Evolutionary conservation across 2,329 filamentous ascomycete genomes (phyloP).

Genomic region (Sclerotiophoma versabilis): DNA sequence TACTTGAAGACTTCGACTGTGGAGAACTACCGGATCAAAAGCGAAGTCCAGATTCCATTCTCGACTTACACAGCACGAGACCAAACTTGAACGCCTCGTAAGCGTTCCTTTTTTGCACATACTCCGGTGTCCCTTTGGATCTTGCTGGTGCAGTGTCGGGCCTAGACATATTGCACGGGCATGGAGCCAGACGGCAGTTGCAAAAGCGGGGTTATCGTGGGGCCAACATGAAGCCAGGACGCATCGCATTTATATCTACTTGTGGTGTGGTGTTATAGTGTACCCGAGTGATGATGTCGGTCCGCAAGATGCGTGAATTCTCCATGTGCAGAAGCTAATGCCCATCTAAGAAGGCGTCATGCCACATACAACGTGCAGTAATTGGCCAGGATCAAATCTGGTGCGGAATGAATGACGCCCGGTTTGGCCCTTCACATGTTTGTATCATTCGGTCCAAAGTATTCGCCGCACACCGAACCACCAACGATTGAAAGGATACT

Average conservation of each 20-base stretch:
- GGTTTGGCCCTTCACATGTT: conserved; percentile 29
- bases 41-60: too few species aligned
- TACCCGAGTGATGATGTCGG: conserved; percentile 14
- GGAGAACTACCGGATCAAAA: not conserved
- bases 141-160: conserved; percentile 14
- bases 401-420: conserved; percentile 15
- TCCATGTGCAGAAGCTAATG: conserved; percentile 20
- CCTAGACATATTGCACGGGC: conserved; percentile 7
- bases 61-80: not conserved
- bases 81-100: conserved; percentile 2
- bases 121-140: not conserved
- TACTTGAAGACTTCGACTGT: not conserved
- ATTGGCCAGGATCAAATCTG: conserved; percentile 26
- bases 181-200: conserved; percentile 1
- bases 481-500: too few species aligned
- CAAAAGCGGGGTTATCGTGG: conserved; percentile 3
- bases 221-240: not conserved
- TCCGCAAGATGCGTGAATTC: conserved; percentile 2
- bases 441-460: too few species aligned
- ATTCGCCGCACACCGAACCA: too few species aligned
- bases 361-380: conserved; percentile 21
- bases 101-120: conserved; percentile 2
- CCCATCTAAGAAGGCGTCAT: conserved; percentile 23
- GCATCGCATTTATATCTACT: conserved; percentile 3
- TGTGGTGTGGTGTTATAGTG: conserved; percentile 9